phyloP scores from a whole-genome alignment of 441 rosid species.

The Capsella rubella region DNA sequence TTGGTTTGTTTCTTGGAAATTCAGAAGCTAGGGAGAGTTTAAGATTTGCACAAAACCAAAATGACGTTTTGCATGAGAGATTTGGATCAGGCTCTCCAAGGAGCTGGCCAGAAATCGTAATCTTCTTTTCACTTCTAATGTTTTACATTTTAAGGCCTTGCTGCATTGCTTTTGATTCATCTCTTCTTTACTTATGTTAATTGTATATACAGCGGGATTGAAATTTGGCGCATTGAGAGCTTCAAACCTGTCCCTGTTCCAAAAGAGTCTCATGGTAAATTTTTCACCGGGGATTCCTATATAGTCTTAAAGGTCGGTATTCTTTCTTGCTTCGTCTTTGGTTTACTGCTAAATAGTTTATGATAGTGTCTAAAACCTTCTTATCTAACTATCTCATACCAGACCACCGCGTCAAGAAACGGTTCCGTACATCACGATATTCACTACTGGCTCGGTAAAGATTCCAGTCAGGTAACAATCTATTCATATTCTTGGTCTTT shows the following conservation, averaged over 20 bases:
- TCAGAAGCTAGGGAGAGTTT: conserved; percentile 43
- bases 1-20: conserved; percentile 39
- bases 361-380: neutral
- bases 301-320: conserved; percentile 76
- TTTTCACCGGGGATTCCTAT: conserved; percentile 92
- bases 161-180: conserved; percentile 17
- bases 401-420: conserved; percentile 85
- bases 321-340: conserved; percentile 21
- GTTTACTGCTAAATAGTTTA: neutral
- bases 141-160: neutral
- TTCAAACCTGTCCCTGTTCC: conserved; percentile 73
- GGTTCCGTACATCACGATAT: conserved; percentile 90
- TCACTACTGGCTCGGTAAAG: conserved; percentile 99
- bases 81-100: conserved; percentile 92
- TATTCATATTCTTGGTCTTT: neutral
- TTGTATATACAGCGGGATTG: conserved; percentile 72
- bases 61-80: conserved; percentile 94
- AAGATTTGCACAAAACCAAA: conserved; percentile 42
- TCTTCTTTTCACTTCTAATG: conserved; percentile 44
- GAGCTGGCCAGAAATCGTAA: conserved; percentile 97
- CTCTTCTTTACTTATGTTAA: conserved; percentile 38
- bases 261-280: conserved; percentile 73
- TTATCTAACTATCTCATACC: conserved; percentile 36
- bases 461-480: conserved; percentile 78
- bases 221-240: conserved; percentile 91